phyloP scores from a whole-genome alignment of 176 grass and related monocot species.

The Aegilops speltoides region DNA sequence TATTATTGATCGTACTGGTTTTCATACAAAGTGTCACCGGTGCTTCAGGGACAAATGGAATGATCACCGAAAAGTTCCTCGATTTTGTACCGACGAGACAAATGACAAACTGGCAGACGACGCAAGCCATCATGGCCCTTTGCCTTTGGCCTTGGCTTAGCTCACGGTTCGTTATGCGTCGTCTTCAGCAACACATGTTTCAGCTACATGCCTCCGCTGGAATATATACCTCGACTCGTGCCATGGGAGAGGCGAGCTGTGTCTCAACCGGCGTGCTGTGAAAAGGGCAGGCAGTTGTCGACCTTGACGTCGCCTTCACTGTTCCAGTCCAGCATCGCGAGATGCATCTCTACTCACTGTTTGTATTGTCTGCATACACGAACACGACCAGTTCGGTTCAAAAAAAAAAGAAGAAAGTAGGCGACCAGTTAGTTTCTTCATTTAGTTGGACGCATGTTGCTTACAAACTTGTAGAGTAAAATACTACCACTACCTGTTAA shows the following conservation, averaged over 20 bases:
- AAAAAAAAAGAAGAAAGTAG: neutral
- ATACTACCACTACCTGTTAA: neutral
- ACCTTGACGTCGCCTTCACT: neutral
- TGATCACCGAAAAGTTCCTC: too few relatives aligned
- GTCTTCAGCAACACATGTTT: conserved; percentile 15
- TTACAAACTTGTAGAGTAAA: neutral
- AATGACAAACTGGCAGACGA: neutral
- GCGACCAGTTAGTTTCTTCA: neutral
- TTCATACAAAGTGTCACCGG: too few relatives aligned
- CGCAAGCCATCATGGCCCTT: conserved; percentile 21
- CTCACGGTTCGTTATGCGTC: conserved; percentile 29
- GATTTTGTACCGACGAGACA: neutral
- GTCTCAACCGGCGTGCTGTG: neutral
- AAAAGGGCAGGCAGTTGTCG: neutral
- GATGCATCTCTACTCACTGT: neutral
- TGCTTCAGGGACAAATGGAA: too few relatives aligned
- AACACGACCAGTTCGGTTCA: too few relatives aligned
- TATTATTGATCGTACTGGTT: too few relatives aligned
- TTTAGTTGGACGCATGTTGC: conserved; percentile 5
- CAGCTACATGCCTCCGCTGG: neutral
- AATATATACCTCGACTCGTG: neutral
- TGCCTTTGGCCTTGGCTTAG: neutral
- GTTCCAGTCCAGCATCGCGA: neutral
- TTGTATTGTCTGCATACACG: too few relatives aligned
- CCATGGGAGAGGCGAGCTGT: neutral